Base-by-base conservation (phyloP, 148 eudicot genomes). In the Polygonum aviculare region DNA sequence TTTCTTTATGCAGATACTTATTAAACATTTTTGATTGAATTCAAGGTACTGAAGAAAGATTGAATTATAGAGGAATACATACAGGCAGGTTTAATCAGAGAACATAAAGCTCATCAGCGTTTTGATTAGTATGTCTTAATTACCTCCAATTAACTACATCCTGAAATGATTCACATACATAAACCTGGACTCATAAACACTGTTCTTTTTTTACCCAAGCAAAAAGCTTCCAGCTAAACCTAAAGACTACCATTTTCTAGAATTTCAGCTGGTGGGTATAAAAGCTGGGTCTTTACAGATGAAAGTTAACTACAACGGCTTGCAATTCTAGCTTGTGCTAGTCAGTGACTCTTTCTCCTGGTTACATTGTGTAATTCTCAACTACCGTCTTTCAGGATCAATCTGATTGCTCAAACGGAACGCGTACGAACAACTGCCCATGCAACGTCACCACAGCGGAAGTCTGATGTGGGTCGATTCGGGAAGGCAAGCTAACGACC, bases 401-500 rank as follows among this genome's bases (percentile, higher is more conserved):
- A 33, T 77, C 78, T 48, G 74, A 77, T 18, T 80, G 81, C 82
- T 84, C 89, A 69, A 90, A 91, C 72, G 89, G 89, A 63, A 81
- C 97, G 14, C 98, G 91, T 47, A 94, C 94, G 80, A 94, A 94
- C 76, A 94, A 76, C 83, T 94, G 97, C 11, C 98, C 94, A 48
- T 94, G 98, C 79, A 94, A 83, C 67, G 98, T 94, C 78, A 94
- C 98, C 81, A 91, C 93, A 21, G 98, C 98, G 41, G 98, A 94
- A 39, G 98, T 91, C 82, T 94, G 97, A 78, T 94, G 98, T 71
- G 98, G 93, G 83, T 94, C 98, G 69, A 94, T 94, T 85, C 97
- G 90, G n/a, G 97, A 87, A 75, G 98, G 97, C 74, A 94, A 84
- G 84, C 85, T 91, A 72, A 94, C 98, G 78, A 94, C 97, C 98